A percentile compares a stretch with the other conserved stretches of the same genome.
Conservation (phyloP, 2,329 filamentous ascomycete genomes). For the Emmonsiellopsis sp. region DNA sequence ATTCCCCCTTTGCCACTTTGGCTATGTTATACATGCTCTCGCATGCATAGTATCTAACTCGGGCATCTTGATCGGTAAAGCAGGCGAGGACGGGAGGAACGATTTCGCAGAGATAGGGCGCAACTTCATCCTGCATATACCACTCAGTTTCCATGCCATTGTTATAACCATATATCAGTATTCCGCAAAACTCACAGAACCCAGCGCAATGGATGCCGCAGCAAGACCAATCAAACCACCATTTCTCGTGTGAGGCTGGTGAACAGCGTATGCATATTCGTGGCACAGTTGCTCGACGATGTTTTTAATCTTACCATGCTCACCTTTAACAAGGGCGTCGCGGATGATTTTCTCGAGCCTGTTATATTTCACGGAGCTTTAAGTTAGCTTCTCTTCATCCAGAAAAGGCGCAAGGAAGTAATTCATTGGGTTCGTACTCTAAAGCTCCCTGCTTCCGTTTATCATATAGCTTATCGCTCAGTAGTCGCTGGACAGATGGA, state of each 20-base stretch:
- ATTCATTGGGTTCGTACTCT: constrained; percentile 54
- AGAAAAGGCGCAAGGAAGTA: too few species aligned
- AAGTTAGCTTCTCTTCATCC: background rate
- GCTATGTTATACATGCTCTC: constrained; percentile 99
- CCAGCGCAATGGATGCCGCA: constrained; percentile 89
- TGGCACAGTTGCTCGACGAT: constrained; percentile 95
- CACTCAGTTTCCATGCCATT: constrained; percentile 4
- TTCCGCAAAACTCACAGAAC: constrained; percentile 57
- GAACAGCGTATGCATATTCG: constrained; percentile 94
- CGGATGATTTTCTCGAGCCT: constrained; percentile 88
- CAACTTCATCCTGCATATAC: constrained; percentile 60
- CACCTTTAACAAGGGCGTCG: constrained; percentile 65
- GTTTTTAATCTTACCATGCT: constrained; percentile 70
- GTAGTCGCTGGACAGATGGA: constrained; percentile 72
- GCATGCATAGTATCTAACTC: constrained; percentile 95
- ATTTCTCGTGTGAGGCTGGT: constrained; percentile 93
- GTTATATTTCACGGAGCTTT: background rate
- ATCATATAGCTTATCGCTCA: constrained; percentile 98
- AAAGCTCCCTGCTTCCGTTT: constrained; percentile 94
- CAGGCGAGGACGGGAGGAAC: constrained; percentile 94
- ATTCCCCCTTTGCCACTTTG: constrained; percentile 97
- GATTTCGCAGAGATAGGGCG: constrained; percentile 83
- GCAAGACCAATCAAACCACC: constrained; percentile 92
- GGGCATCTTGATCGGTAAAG: constrained; percentile 95
- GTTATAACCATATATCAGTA: background rate